These are phyloP conservation scores for Fusarium gaditjirri DNA, from an alignment of 2,329 filamentous ascomycete species.

Conservation along the genomic window DNA sequence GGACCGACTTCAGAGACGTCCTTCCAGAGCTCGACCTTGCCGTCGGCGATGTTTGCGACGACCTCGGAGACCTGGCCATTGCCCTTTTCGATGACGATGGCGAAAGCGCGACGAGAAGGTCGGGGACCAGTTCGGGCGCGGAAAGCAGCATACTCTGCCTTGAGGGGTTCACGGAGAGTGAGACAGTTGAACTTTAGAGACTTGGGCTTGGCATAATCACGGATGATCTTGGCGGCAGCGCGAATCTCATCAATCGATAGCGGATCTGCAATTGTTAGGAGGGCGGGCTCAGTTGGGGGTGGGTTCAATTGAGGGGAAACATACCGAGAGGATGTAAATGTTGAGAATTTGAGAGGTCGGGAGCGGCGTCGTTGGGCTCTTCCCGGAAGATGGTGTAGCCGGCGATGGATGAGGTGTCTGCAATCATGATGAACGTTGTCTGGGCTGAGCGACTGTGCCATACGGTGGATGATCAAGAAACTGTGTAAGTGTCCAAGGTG, in stretches of 20 bases:
- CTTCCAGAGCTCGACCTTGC: constrained; percentile 57
- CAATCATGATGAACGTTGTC: constrained; percentile 54
- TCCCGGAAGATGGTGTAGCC: constrained; percentile 59
- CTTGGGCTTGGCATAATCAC: constrained; percentile 49
- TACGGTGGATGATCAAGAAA: constrained; percentile 30
- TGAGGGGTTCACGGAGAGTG: constrained; percentile 72
- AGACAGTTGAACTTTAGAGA: constrained; percentile 68
- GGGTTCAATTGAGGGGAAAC: not conserved
- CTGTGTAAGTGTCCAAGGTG: constrained; percentile 7
- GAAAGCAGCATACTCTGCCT: constrained; percentile 71
- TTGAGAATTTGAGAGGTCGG: constrained; percentile 47
- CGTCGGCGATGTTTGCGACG: constrained; percentile 59
- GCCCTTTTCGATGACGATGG: constrained; percentile 58
- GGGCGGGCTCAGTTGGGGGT: not conserved
- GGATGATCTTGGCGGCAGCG: constrained; percentile 60
- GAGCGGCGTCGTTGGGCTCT: constrained; percentile 52
- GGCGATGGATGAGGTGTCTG: constrained; percentile 56
- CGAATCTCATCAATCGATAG: constrained; percentile 66
- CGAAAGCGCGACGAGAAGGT: constrained; percentile 60
- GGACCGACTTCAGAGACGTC: constrained; percentile 59
- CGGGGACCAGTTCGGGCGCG: constrained; percentile 60
- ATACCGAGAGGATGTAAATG: constrained; percentile 53
- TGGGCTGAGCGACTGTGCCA: constrained; percentile 44
- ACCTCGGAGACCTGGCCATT: constrained; percentile 58
- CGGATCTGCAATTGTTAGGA: constrained; percentile 52